Evolutionary conservation across 1,284 basidiomycete genomes (phyloP).

Genomic region (Ceratobasidium sp.): DNA sequence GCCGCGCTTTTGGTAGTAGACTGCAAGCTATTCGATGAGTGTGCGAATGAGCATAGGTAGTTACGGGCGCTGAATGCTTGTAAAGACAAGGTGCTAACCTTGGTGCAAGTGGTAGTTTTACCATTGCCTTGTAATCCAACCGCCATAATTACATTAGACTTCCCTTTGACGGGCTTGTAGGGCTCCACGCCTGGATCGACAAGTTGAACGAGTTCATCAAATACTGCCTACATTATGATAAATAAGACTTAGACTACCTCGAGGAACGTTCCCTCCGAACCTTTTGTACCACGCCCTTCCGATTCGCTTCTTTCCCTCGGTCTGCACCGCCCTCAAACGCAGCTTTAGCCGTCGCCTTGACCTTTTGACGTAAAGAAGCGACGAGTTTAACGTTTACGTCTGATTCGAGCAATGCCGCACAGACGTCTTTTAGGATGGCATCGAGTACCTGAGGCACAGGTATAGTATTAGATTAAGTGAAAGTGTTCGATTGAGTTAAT

Average conservation of each 20-base stretch:
- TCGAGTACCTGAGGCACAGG: conserved; percentile 79
- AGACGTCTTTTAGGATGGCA: conserved; percentile 93
- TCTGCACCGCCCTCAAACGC: conserved; percentile 77
- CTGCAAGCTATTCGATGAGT: conserved; percentile 70
- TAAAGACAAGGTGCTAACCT: conserved; percentile 56
- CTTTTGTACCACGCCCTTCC: conserved; percentile 90
- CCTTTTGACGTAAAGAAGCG: conserved; percentile 84
- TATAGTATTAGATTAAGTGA: conserved; percentile 45
- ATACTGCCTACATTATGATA: conserved; percentile 77
- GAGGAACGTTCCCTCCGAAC: conserved; percentile 58
- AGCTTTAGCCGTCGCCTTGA: conserved; percentile 87
- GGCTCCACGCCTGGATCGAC: conserved; percentile 96
- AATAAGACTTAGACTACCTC: not conserved
- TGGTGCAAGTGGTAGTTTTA: conserved; percentile 98
- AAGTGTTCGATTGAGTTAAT: conserved; percentile 45
- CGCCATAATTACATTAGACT: conserved; percentile 96
- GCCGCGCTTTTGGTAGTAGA: conserved; percentile 96
- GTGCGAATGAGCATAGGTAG: not conserved
- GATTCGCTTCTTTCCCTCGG: conserved; percentile 81
- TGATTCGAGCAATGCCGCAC: conserved; percentile 91
- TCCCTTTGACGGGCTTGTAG: conserved; percentile 96
- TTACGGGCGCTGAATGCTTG: not conserved
- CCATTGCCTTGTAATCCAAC: conserved; percentile 96
- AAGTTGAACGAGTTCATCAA: conserved; percentile 94
- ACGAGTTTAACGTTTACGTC: conserved; percentile 99